Evolutionary conservation across 139 green algal species (phyloP).

Genomic region (Trebouxia sp.): DNA sequence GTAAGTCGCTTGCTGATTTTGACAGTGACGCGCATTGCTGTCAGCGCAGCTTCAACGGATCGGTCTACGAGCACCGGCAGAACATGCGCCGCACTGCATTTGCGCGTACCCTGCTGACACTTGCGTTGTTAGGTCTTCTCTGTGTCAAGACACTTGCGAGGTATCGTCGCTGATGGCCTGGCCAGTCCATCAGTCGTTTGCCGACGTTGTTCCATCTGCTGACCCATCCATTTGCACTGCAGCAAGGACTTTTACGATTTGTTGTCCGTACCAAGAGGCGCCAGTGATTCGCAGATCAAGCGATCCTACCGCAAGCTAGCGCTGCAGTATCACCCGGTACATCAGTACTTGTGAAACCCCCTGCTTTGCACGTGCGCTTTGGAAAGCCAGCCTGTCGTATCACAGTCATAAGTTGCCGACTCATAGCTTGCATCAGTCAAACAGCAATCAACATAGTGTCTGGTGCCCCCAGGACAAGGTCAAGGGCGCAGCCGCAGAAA

Average conservation of each 20-base stretch:
- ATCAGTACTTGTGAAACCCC: too few species aligned
- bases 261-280: constrained; percentile 75
- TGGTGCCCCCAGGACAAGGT: constrained; percentile 74
- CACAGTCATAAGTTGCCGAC: neutral
- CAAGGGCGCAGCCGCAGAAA: constrained; percentile 84
- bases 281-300: constrained; percentile 91
- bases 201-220: neutral
- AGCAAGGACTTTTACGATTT: constrained; percentile 91
- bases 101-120: neutral
- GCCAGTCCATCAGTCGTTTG: neutral
- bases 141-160: neutral
- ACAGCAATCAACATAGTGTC: too few species aligned
- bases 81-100: neutral
- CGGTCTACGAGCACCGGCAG: too few species aligned
- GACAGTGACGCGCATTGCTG: too few species aligned
- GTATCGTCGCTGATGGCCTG: neutral
- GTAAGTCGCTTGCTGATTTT: too few species aligned
- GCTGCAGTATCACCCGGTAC: constrained; percentile 95
- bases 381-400: too few species aligned
- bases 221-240: neutral
- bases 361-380: neutral
- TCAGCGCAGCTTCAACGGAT: too few species aligned
- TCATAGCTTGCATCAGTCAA: too few species aligned
- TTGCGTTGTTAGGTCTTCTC: neutral
- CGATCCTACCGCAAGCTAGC: constrained; percentile 94